phyloP scores from a whole-genome alignment of 2,329 filamentous ascomycete genomes.

The Tothia fuscella region DNA sequence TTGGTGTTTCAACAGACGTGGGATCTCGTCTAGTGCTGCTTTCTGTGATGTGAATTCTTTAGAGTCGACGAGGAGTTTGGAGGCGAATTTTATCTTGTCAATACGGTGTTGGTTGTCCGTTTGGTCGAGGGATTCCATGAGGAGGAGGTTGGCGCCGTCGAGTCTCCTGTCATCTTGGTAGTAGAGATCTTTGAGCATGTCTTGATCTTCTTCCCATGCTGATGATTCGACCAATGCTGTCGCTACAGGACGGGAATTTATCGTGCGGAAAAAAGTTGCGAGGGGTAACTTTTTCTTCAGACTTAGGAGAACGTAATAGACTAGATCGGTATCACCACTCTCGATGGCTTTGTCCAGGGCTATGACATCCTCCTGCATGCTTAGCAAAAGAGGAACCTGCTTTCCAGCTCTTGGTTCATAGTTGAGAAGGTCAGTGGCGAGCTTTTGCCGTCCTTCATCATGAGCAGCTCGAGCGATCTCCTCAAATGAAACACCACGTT shows the following conservation, averaged over 20 bases:
- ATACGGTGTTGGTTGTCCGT: constrained; percentile 51
- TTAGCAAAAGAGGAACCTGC: constrained; percentile 83
- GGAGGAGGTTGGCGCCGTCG: constrained; percentile 77
- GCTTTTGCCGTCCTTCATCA: constrained; percentile 77
- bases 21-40: constrained; percentile 65
- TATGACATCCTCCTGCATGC: constrained; percentile 91
- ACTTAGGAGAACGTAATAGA: constrained; percentile 79
- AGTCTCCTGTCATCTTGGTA: constrained; percentile 90
- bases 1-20: constrained; percentile 70
- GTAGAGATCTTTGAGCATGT: constrained; percentile 85
- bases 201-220: constrained; percentile 65
- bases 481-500: constrained; percentile 90
- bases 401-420: constrained; percentile 91
- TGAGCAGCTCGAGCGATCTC: constrained; percentile 86
- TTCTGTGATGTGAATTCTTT: constrained; percentile 68
- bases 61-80: constrained; percentile 70
- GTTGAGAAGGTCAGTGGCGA: constrained; percentile 84
- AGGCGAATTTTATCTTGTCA: constrained; percentile 81
- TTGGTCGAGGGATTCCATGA: constrained; percentile 66
- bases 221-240: constrained; percentile 81
- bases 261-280: constrained; percentile 81
- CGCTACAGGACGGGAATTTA: constrained; percentile 75
- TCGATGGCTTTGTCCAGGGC: constrained; percentile 95
- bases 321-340: constrained; percentile 84
- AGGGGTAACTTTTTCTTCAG: constrained; percentile 84